Evolutionary conservation across 148 eudicot species (phyloP).

Genomic region (Drosera capensis): DNA sequence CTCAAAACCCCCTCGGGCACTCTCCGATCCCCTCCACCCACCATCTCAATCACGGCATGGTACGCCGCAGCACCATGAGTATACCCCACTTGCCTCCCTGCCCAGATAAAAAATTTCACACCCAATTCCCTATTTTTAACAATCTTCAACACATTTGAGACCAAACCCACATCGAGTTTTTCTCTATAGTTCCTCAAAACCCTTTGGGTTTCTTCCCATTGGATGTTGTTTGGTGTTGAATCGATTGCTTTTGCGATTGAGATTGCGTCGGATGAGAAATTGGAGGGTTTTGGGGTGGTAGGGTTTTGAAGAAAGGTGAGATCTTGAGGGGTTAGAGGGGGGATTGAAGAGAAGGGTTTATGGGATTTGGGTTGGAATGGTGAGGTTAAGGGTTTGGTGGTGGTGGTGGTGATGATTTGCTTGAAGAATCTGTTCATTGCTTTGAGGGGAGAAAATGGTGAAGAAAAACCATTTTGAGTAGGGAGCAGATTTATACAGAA

Average conservation of each 20-base stretch:
- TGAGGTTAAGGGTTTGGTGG: too few relatives aligned
- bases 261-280: conserved; percentile 26
- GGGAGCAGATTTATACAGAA: too few relatives aligned
- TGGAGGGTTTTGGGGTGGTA: conserved; percentile 25
- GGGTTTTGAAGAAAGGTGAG: too few relatives aligned
- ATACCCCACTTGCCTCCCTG: conserved; percentile 78
- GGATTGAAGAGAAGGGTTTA: too few relatives aligned
- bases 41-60: conserved; percentile 41
- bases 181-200: conserved; percentile 56
- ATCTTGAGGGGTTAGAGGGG: too few relatives aligned
- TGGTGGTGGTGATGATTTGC: too few relatives aligned
- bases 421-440: too few relatives aligned
- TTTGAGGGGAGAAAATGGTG: too few relatives aligned
- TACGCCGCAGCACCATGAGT: conserved; percentile 41
- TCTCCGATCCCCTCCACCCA: conserved; percentile 23
- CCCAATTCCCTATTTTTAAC: conserved; percentile 45
- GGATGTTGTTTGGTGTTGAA: conserved; percentile 22
- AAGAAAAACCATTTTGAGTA: too few relatives aligned
- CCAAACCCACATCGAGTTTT: conserved; percentile 36
- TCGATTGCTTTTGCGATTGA: conserved; percentile 33
- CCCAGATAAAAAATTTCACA: conserved; percentile 81
- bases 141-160: conserved; percentile 51
- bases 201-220: conserved; percentile 34
- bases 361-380: too few relatives aligned
- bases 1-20: conserved; percentile 28